phyloP scores from a whole-genome alignment of 352 stramenopile genomes.

The Phytophthora tentaculata region DNA sequence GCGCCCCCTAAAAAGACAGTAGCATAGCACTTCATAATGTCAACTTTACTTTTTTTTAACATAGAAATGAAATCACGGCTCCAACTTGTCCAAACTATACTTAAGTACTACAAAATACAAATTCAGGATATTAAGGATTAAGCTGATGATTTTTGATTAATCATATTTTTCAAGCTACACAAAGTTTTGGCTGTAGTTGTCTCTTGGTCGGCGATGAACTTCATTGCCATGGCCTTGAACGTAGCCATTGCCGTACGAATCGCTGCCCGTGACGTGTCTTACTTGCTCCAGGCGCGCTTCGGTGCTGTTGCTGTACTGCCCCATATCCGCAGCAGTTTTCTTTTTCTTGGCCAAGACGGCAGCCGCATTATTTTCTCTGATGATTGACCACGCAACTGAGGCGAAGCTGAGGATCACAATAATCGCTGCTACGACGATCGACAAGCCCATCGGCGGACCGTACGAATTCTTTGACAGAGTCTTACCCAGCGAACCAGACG shows the following conservation, averaged over 20 bases:
- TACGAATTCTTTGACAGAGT: conserved; percentile 33
- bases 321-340: conserved; percentile 17
- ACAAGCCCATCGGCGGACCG: conserved; percentile 43
- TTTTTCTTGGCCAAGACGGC: conserved; percentile 19
- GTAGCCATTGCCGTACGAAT: conserved; percentile 7
- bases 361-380: conserved; percentile 21
- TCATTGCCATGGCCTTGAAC: conserved; percentile 11
- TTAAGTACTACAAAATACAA: no score
- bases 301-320: conserved; percentile 9
- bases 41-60: no score
- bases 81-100: no score
- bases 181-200: conserved; percentile 61
- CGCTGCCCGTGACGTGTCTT: conserved; percentile 13
- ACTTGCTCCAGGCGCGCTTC: conserved; percentile 7
- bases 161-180: conserved; percentile 45
- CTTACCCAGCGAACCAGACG: conserved; percentile 13
- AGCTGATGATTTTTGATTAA: no score
- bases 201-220: conserved; percentile 22
- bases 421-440: conserved; percentile 33
- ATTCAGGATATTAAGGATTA: no score
- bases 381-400: conserved; percentile 21
- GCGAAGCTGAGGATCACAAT: conserved; percentile 41
- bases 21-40: no score
- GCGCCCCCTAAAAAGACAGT: background rate
- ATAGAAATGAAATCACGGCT: no score